phyloP scores from a whole-genome alignment of 768 basidiomycete species.

The Favolaschia claudopus region DNA sequence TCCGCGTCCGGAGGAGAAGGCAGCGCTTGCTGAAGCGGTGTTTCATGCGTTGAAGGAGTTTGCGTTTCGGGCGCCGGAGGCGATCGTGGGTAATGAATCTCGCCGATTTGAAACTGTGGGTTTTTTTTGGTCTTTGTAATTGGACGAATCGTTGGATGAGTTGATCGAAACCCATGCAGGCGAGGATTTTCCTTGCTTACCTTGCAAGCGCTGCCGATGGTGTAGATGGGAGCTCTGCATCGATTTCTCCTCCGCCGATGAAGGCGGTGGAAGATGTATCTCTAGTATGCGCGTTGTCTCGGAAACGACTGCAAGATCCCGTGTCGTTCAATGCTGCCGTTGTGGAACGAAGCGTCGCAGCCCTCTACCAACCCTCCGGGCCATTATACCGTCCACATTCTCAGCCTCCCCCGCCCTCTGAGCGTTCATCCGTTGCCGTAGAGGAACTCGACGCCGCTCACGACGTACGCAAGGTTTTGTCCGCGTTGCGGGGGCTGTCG shows the following conservation, averaged over 20 bases:
- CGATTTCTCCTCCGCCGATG: not conserved
- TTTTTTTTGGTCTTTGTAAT: not conserved
- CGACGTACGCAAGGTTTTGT: not conserved
- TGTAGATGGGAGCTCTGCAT: not conserved
- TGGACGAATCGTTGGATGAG: not conserved
- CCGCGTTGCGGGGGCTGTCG: conserved; percentile 3
- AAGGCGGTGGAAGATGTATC: conserved; percentile 30
- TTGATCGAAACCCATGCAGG: not conserved
- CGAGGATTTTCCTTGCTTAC: conserved; percentile 25
- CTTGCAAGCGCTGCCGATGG: conserved; percentile 12
- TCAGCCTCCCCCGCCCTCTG: not conserved
- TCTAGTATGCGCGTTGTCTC: conserved; percentile 30
- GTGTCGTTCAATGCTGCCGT: conserved; percentile 23
- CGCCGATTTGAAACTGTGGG: conserved; percentile 30
- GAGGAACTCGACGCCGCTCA: not conserved
- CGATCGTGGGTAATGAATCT: conserved; percentile 18
- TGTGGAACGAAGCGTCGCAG: conserved; percentile 28
- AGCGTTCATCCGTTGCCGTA: too few relatives aligned
- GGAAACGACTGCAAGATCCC: conserved; percentile 31
- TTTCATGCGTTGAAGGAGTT: conserved; percentile 34
- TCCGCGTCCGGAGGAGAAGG: conserved; percentile 30
- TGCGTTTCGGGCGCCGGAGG: conserved; percentile 21
- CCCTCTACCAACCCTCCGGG: conserved; percentile 27
- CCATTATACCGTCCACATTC: conserved; percentile 27
- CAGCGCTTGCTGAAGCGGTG: conserved; percentile 32